Evolutionary conservation across 148 eudicot species (phyloP).

Genomic region (Chenopodium quinoa): DNA sequence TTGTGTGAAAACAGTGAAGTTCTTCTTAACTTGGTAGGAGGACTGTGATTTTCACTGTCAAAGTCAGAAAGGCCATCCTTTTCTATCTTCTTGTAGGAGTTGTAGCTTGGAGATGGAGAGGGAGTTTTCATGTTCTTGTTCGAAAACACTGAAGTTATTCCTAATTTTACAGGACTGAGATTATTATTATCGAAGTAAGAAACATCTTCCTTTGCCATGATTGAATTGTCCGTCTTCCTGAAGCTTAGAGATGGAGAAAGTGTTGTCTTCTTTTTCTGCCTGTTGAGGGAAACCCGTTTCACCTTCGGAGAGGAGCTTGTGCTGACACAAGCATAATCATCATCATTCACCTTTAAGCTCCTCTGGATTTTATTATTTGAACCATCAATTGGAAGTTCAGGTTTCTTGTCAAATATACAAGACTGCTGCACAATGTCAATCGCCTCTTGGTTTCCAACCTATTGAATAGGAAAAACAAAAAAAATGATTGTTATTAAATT

Average conservation of each 20-base stretch:
- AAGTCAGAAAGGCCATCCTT: slow-evolving; percentile 18
- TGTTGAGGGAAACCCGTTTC: slow-evolving; percentile 42
- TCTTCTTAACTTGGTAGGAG: slow-evolving; percentile 45
- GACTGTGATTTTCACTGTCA: slow-evolving; percentile 47
- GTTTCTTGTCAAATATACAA: slow-evolving; percentile 34
- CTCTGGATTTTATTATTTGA: slow-evolving; percentile 17
- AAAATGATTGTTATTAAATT: background rate
- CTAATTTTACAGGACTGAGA: slow-evolving; percentile 41
- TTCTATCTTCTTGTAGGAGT: slow-evolving; percentile 22
- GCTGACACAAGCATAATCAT: slow-evolving; percentile 30
- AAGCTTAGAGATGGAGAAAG: slow-evolving; percentile 26
- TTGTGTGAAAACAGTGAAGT: slow-evolving; percentile 39
- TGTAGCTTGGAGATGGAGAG: slow-evolving; percentile 28
- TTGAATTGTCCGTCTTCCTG: slow-evolving; percentile 25
- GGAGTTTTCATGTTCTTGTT: slow-evolving; percentile 35
- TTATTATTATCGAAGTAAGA: slow-evolving; percentile 38
- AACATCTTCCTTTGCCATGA: background rate
- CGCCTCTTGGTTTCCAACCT: slow-evolving; percentile 89
- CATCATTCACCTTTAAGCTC: slow-evolving; percentile 30
- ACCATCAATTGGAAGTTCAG: slow-evolving; percentile 13
- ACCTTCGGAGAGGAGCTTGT: slow-evolving; percentile 48
- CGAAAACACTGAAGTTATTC: slow-evolving; percentile 38
- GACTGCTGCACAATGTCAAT: slow-evolving; percentile 50
- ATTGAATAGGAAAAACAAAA: background rate
- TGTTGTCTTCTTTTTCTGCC: slow-evolving; percentile 36